Conservation (phyloP, 1,284 basidiomycete genomes). For the Hypsizygus ulmarius region DNA sequence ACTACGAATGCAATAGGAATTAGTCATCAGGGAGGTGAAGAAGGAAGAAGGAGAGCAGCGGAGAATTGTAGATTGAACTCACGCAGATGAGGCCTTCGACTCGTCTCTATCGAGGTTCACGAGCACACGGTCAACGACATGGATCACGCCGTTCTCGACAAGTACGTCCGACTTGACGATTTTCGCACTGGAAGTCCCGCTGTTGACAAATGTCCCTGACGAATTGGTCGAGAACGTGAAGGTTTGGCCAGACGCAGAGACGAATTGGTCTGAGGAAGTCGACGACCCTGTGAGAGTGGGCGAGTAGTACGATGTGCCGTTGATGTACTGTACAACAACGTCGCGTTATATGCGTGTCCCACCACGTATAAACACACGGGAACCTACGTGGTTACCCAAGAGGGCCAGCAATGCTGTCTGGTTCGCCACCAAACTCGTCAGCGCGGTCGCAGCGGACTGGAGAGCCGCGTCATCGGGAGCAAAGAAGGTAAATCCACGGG, state of each 20-base stretch:
- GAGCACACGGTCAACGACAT: slow-evolving; percentile 66
- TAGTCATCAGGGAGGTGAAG: not conserved
- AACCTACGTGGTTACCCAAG: slow-evolving; percentile 60
- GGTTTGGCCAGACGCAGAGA: slow-evolving; percentile 60
- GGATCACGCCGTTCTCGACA: slow-evolving; percentile 69
- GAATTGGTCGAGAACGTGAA: slow-evolving; percentile 55
- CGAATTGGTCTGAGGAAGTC: slow-evolving; percentile 35
- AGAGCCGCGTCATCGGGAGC: slow-evolving; percentile 60
- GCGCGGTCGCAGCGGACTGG: slow-evolving; percentile 28
- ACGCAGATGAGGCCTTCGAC: slow-evolving; percentile 58
- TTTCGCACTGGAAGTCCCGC: slow-evolving; percentile 48
- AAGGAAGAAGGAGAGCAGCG: not conserved
- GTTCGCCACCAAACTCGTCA: slow-evolving; percentile 43
- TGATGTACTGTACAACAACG: slow-evolving; percentile 49
- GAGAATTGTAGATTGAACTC: slow-evolving; percentile 21
- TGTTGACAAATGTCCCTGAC: slow-evolving; percentile 60
- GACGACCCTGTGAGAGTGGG: slow-evolving; percentile 35
- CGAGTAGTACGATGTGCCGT: slow-evolving; percentile 69
- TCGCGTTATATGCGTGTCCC: not conserved
- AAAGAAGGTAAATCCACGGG: slow-evolving; percentile 67
- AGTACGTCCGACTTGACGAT: slow-evolving; percentile 67
- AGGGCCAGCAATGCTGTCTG: slow-evolving; percentile 44
- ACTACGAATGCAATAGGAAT: not conserved
- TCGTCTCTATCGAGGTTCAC: slow-evolving; percentile 50
- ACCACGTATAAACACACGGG: not conserved